A percentile compares a stretch with the other conserved stretches of the same genome.
phyloP scores from a whole-genome alignment of 441 rosid genomes.

The Eutrema salsugineum region DNA sequence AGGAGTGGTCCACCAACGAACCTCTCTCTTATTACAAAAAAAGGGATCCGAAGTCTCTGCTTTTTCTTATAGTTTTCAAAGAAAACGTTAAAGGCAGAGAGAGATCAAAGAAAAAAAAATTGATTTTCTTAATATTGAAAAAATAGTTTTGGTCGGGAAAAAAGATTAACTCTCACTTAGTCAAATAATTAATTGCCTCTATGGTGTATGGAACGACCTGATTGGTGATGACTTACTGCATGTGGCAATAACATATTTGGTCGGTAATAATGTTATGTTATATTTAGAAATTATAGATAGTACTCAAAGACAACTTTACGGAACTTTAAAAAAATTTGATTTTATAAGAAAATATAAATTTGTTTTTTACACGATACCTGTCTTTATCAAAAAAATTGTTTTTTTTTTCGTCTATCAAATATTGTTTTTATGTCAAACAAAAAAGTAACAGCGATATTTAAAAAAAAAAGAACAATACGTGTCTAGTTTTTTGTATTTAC shows the following conservation, averaged over 20 bases:
- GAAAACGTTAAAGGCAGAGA: constrained; percentile 20
- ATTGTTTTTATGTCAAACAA: not conserved
- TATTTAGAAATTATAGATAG: no score
- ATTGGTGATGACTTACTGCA: constrained; percentile 27
- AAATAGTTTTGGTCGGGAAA: constrained; percentile 21
- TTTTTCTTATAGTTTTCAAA: constrained; percentile 33
- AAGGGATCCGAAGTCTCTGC: constrained; percentile 35
- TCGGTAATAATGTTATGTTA: not conserved
- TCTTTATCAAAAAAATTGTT: no score
- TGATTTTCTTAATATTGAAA: not conserved
- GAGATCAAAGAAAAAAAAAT: not conserved
- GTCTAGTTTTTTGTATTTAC: no score
- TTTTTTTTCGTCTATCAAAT: no score
- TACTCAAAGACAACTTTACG: not conserved
- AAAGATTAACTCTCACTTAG: not conserved
- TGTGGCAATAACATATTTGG: constrained; percentile 28
- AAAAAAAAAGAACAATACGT: not conserved
- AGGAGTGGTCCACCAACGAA: constrained; percentile 24
- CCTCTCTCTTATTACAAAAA: constrained; percentile 7
- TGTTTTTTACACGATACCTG: not conserved
- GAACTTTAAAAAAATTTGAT: no score
- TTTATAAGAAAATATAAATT: no score
- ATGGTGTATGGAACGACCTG: not conserved
- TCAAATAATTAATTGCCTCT: not conserved
- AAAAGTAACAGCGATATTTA: not conserved